A percentile compares a stretch with the other conserved stretches of the same genome.
phyloP scores from a whole-genome alignment of 805 yeast species.

The Kluyveromyces lactis region DNA sequence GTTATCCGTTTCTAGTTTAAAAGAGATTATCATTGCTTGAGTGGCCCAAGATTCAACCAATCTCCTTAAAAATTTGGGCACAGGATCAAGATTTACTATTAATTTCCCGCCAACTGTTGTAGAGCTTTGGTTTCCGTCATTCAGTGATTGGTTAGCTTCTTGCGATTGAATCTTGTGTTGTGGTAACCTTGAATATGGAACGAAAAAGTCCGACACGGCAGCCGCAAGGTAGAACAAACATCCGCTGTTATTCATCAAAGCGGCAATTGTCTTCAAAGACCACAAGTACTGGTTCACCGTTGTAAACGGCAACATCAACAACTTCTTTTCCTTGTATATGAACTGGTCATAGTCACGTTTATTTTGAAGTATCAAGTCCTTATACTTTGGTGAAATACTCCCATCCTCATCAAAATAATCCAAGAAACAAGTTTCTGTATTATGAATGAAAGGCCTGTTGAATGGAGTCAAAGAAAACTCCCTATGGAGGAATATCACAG shows the following conservation, averaged over 20 bases:
- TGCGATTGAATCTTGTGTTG: slow-evolving; percentile 92
- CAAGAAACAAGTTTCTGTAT: slow-evolving; percentile 66
- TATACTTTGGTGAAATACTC: slow-evolving; percentile 50
- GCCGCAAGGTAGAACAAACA: slow-evolving; percentile 89
- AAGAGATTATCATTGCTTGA: slow-evolving; percentile 86
- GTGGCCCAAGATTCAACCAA: slow-evolving; percentile 94
- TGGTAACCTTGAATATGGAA: slow-evolving; percentile 78
- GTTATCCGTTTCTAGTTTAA: slow-evolving; percentile 86
- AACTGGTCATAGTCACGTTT: slow-evolving; percentile 34
- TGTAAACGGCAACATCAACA: slow-evolving; percentile 74
- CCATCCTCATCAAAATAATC: slow-evolving; percentile 68
- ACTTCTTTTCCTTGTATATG: slow-evolving; percentile 18
- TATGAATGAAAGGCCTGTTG: slow-evolving; percentile 81
- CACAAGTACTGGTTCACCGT: slow-evolving; percentile 91
- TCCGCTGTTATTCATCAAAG: slow-evolving; percentile 46
- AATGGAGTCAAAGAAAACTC: slow-evolving; percentile 89
- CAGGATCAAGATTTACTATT: slow-evolving; percentile 84
- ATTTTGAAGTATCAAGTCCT: slow-evolving; percentile 52
- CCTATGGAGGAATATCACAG: slow-evolving; percentile 86
- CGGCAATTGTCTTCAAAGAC: slow-evolving; percentile 64
- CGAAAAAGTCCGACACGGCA: slow-evolving; percentile 93
- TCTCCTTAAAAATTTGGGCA: slow-evolving; percentile 84
- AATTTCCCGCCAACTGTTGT: slow-evolving; percentile 51
- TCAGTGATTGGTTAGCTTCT: slow-evolving; percentile 36
- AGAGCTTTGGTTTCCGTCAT: slow-evolving; percentile 9